Evolutionary conservation across 495 filamentous ascomycete genomes (phyloP).

Genomic region (Penicillium argentinense): DNA sequence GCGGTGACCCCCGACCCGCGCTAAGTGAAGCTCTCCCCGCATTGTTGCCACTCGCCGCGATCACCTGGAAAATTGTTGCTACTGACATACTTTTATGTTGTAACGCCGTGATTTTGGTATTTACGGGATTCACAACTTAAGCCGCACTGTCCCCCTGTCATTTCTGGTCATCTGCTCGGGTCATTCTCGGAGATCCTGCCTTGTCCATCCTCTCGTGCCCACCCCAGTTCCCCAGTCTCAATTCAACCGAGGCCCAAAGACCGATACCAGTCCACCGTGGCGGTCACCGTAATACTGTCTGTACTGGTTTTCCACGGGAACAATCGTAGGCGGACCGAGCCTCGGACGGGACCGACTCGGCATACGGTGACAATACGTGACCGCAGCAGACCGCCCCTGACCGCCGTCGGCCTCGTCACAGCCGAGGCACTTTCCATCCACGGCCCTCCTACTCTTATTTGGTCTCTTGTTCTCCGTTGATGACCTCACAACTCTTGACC

Average conservation of each 20-base stretch:
- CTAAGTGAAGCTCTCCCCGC: constrained; percentile 25
- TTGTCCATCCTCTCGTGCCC: background rate
- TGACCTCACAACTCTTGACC: constrained; percentile 3
- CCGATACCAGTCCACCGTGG: background rate
- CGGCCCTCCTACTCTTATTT: constrained; percentile 6
- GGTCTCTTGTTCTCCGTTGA: background rate
- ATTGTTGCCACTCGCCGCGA: constrained; percentile 6
- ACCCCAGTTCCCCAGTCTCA: constrained; percentile 1
- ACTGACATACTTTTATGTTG: too few species aligned
- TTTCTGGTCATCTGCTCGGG: constrained; percentile 1
- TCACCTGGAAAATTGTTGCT: too few species aligned
- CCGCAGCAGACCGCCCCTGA: constrained; percentile 9
- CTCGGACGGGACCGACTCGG: constrained; percentile 14
- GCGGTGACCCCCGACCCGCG: constrained; percentile 1
- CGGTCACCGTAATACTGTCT: constrained; percentile 14
- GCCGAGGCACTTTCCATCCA: constrained; percentile 16
- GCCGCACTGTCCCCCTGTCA: too few species aligned
- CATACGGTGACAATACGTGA: background rate
- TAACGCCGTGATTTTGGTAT: too few species aligned
- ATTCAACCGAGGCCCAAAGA: constrained; percentile 24
- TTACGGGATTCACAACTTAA: too few species aligned
- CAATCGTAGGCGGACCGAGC: background rate
- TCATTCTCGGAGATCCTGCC: background rate
- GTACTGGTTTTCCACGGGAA: constrained; percentile 11
- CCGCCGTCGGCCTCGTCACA: constrained; percentile 8